Conservation (phyloP, 2,329 filamentous ascomycete genomes). For the Cladosporium colombiae region DNA sequence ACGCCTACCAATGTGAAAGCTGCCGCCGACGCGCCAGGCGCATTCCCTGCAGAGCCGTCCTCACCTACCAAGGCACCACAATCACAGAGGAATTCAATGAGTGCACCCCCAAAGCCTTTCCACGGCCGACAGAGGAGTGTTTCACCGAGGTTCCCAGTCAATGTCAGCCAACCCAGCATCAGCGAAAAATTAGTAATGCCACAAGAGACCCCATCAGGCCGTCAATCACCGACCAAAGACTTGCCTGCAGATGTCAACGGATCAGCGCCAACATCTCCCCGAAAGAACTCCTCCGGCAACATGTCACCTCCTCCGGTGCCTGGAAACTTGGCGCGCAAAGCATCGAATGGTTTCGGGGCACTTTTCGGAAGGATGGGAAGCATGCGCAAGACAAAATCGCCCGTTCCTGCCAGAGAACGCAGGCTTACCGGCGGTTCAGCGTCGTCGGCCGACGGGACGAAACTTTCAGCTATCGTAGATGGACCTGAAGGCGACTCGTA, state of each 20-base stretch:
- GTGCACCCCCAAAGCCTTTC: slow-evolving; percentile 8
- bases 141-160: slow-evolving; percentile 19
- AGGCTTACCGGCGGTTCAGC: slow-evolving; percentile 31
- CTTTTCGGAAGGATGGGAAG: slow-evolving; percentile 64
- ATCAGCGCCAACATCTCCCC: slow-evolving; percentile 9
- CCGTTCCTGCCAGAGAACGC: slow-evolving; percentile 35
- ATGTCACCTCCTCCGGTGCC: slow-evolving; percentile 43
- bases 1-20: slow-evolving; percentile 9
- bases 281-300: slow-evolving; percentile 26
- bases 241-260: slow-evolving; percentile 8
- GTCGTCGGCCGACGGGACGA: slow-evolving; percentile 15
- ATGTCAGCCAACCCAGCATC: slow-evolving; percentile 28
- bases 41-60: slow-evolving; percentile 8
- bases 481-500: slow-evolving; percentile 32
- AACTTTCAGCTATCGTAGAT: slow-evolving; percentile 26
- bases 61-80: slow-evolving; percentile 11
- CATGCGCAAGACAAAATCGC: slow-evolving; percentile 58
- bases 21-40: neutral
- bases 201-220: slow-evolving; percentile 7
- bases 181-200: slow-evolving; percentile 6
- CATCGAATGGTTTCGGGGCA: slow-evolving; percentile 87
- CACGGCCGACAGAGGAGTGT: slow-evolving; percentile 17
- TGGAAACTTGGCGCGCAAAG: slow-evolving; percentile 59
- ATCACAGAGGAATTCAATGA: slow-evolving; percentile 14
- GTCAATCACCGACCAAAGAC: slow-evolving; percentile 10